A percentile compares a stretch with the other conserved stretches of the same genome.
These are phyloP conservation scores for Hypoxylon sp. DNA, from an alignment of 2,329 filamentous ascomycete genomes.

Conservation along the genomic window DNA sequence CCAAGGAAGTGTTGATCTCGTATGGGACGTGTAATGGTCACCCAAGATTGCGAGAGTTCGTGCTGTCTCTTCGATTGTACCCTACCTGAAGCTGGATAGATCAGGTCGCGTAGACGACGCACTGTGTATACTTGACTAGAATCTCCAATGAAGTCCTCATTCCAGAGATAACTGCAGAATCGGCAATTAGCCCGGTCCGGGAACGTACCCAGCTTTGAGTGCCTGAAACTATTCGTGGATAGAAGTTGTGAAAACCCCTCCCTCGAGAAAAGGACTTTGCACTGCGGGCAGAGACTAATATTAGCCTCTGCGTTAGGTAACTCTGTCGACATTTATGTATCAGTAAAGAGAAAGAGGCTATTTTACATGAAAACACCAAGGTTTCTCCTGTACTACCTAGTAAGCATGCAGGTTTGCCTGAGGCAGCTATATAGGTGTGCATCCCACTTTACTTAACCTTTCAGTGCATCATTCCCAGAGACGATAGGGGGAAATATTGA, in stretches of 20 bases:
- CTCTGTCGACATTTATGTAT: slow-evolving; percentile 10
- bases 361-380: not conserved
- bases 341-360: not conserved
- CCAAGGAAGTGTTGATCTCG: slow-evolving; percentile 17
- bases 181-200: slow-evolving; percentile 11
- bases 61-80: slow-evolving; percentile 2
- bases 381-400: not conserved
- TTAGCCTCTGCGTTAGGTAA: not conserved
- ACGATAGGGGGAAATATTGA: no score
- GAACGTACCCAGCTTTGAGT: slow-evolving; percentile 25
- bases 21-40: slow-evolving; percentile 19
- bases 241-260: slow-evolving; percentile 21
- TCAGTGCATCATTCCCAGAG: no score
- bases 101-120: slow-evolving; percentile 23
- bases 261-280: slow-evolving; percentile 18
- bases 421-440: not conserved
- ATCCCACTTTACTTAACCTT: not conserved
- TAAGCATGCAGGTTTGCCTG: not conserved
- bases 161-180: slow-evolving; percentile 34
- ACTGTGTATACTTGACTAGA: slow-evolving; percentile 13
- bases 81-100: slow-evolving; percentile 10
- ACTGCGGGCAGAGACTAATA: slow-evolving; percentile 13
- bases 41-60: slow-evolving; percentile 20
- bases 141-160: slow-evolving; percentile 19
- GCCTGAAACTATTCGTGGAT: slow-evolving; percentile 21